Evolutionary conservation across 345 rosid species (phyloP), one percentile per base, ranked within the genome.

Genomic region (Orychophragmus violaceus): DNA sequence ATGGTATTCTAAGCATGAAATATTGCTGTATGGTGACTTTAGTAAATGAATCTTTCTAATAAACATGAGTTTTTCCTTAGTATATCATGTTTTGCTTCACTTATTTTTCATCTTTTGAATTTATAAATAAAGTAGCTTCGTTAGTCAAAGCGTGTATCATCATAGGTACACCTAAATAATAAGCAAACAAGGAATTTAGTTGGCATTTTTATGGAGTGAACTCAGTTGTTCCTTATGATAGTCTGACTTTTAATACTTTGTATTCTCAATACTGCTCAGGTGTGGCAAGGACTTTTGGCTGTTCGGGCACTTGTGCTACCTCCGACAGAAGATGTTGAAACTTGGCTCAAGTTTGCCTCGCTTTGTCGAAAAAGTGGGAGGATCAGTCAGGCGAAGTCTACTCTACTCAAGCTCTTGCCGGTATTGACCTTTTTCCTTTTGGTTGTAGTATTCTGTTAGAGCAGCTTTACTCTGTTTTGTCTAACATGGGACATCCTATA

Each of bases 251-350:
- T 52, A 33, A 23, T 44, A 37, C 45, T 39, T 51, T 14, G 13
- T 50, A 32, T 41, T 35, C 58, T 57, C 50, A n/a, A n/a, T n/a
- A n/a, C n/a, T 59, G 51, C 61, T 64, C 76, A 94, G 99, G 97
- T 90, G 44, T 94, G 99, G 99, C 98, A 93, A 85, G 82, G 0
- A 21, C 82, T 93, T 80, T 81, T 93, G 77, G 87, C 86, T 46
- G 94, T 93, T 60, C 84, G 97, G 70, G 97, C 98, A 23, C 91
- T 93, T 41, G 92, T 93, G 51, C 81, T 90, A 59, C 99, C 99
- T 42, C 99, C 99, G n/a, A 81, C 92, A 0, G 95, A 88, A 73
- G 97, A 94, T 71, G 78, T 85, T 73, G 96, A 93, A 73, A 86
- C 83, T 17, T 94, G 97, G 99, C 92, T 94, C 66, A 90, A 87